Conservation (phyloP, 768 basidiomycete species). For the Trametes cingulata region DNA sequence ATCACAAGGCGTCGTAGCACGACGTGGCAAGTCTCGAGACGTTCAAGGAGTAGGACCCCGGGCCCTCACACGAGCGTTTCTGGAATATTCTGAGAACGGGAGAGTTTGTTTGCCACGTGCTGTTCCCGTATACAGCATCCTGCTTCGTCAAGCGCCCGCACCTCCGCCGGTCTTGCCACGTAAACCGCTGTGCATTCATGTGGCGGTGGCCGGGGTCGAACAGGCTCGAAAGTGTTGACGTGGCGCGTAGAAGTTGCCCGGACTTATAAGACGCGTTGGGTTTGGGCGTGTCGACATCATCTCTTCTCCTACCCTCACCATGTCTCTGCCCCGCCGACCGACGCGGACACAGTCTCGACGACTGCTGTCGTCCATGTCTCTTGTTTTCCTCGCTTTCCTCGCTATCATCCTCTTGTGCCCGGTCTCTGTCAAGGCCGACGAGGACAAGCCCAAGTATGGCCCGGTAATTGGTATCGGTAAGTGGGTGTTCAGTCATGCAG, state of each 20-base stretch:
- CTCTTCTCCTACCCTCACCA: constrained; percentile 23
- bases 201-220: constrained; percentile 19
- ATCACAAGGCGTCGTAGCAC: constrained; percentile 10
- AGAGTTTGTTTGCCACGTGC: neutral
- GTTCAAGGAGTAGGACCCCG: constrained; percentile 2
- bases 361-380: constrained; percentile 57
- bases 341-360: constrained; percentile 60
- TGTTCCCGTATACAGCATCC: neutral
- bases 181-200: neutral
- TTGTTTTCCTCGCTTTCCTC: constrained; percentile 50
- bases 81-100: constrained; percentile 9
- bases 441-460: constrained; percentile 73
- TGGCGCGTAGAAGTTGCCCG: constrained; percentile 18
- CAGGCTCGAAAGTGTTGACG: constrained; percentile 22
- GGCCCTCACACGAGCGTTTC: constrained; percentile 1
- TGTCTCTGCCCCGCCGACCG: constrained; percentile 41
- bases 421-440: constrained; percentile 59
- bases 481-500: constrained; percentile 27
- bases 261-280: constrained; percentile 20
- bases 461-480: constrained; percentile 91
- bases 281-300: constrained; percentile 5
- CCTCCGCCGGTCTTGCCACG: constrained; percentile 3
- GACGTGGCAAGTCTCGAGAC: constrained; percentile 14
- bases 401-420: constrained; percentile 76
- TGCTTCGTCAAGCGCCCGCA: neutral